Evolutionary conservation across 2,329 filamentous ascomycete genomes (phyloP).

Genomic region (Geosmithia flava): DNA sequence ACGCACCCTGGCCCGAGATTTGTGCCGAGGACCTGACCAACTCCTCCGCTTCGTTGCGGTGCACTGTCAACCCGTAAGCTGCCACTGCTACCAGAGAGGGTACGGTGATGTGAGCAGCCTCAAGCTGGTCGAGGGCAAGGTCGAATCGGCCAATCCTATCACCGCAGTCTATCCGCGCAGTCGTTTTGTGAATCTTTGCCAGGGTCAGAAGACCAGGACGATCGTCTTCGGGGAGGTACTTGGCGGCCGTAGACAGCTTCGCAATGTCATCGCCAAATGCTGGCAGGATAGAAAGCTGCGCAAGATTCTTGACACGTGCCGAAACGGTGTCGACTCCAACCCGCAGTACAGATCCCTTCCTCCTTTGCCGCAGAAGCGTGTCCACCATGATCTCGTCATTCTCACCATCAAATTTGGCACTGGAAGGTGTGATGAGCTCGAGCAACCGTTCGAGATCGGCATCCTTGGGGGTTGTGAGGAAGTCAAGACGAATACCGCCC

Average conservation of each 20-base stretch:
- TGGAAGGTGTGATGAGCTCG: conserved; percentile 80
- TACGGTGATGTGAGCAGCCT: conserved; percentile 71
- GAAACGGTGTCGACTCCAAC: conserved; percentile 53
- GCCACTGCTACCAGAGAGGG: conserved; percentile 75
- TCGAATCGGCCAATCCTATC: conserved; percentile 55
- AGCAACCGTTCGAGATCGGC: conserved; percentile 72
- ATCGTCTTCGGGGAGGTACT: conserved; percentile 93
- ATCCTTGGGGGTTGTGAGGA: conserved; percentile 60
- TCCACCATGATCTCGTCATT: conserved; percentile 94
- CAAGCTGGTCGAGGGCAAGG: conserved; percentile 46
- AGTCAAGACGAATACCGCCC: conserved; percentile 58
- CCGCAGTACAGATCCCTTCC: conserved; percentile 74
- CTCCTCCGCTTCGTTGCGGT: conserved; percentile 56
- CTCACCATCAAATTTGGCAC: conserved; percentile 71
- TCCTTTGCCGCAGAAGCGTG: conserved; percentile 72
- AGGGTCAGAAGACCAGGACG: conserved; percentile 77
- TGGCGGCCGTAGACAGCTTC: conserved; percentile 75
- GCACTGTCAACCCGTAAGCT: conserved; percentile 47
- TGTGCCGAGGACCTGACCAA: conserved; percentile 45
- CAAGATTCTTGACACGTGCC: conserved; percentile 47
- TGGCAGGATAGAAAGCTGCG: conserved; percentile 55
- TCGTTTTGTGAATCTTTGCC: conserved; percentile 49
- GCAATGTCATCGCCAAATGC: conserved; percentile 66
- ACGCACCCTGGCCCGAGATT: conserved; percentile 11
- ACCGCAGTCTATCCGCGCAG: conserved; percentile 50